These are phyloP conservation scores for Dillenia turbinata DNA, from an alignment of 164 flowering plant genomes.

Conservation along the genomic window DNA sequence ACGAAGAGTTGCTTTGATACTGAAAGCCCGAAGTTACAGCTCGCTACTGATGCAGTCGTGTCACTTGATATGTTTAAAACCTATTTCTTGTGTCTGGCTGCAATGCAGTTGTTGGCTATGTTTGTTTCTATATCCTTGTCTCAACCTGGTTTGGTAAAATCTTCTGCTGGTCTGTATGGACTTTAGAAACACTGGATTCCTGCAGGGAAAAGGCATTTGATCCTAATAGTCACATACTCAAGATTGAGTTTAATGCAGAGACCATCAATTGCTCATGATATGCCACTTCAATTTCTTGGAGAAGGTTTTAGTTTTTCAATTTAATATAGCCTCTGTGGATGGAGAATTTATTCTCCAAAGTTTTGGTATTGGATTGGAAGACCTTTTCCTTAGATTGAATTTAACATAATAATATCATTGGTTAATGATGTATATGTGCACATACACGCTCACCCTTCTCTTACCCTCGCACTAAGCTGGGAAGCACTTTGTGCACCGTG, in stretches of 20 bases:
- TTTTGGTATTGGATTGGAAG: slow-evolving; percentile 70
- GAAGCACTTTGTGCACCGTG: too few species aligned
- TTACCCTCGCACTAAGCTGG: too few species aligned
- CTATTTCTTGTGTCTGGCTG: slow-evolving; percentile 30
- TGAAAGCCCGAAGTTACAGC: slow-evolving; percentile 70
- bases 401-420: slow-evolving; percentile 12
- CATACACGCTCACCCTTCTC: slow-evolving; percentile 1
- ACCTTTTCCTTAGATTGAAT: slow-evolving; percentile 29
- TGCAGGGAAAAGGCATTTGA: slow-evolving; percentile 45
- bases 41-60: slow-evolving; percentile 68
- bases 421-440: too few species aligned
- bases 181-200: slow-evolving; percentile 58
- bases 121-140: slow-evolving; percentile 39
- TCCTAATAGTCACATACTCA: slow-evolving; percentile 40
- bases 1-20: slow-evolving; percentile 89
- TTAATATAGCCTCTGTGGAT: slow-evolving; percentile 75
- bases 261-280: too few species aligned
- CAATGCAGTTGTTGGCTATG: slow-evolving; percentile 71
- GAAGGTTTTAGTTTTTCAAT: slow-evolving; percentile 57
- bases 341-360: slow-evolving; percentile 62
- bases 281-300: slow-evolving; percentile 41
- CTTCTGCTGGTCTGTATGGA: slow-evolving; percentile 43
- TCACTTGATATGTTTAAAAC: slow-evolving; percentile 52
- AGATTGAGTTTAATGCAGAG: slow-evolving; percentile 41
- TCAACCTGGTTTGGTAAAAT: slow-evolving; percentile 54